Evolutionary conservation across 208 protist genomes (phyloP), one percentile per base, ranked within the genome.

Genomic region (Leishmania gerbilli): DNA sequence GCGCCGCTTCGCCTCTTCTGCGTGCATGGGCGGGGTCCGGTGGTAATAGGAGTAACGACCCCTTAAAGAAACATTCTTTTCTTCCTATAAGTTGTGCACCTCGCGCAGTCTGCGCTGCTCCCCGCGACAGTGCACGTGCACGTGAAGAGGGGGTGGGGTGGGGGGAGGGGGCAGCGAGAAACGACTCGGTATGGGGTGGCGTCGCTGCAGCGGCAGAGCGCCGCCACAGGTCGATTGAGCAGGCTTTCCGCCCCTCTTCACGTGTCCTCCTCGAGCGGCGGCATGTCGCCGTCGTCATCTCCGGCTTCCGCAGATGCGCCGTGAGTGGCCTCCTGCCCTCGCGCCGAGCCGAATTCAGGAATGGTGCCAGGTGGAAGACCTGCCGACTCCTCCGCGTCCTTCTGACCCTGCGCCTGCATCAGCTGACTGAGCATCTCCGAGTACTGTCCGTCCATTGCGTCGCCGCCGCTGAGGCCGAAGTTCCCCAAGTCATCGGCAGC

Each of bases 281-380:
- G 89, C 87, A 92, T 87, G 49, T 92, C 89, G 31, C 87, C 87
- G 56, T 90, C 84, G 31, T 89, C 87, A 34, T 75, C 86, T 21
- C 75, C 86, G 40, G 67, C 79, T 2, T 53, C 74, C 4, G 67
- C 47, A 3, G 71, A 60, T 45, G 77, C 21, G 40, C 24, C 49
- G 7, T 55, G n/a, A 51, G 65, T 62, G n/a, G 19, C 67, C 6
- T 34, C 72, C 62, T 86, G 85, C 13, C 79, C 82, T 17, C 34
- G 40, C 7, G 84, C 84, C 7, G 84, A 86, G 62, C 87, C 84
- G 45, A 88, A 88, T 9, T 27, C 68, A 7, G 86, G 86, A 64
- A 84, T 77, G 62, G 60, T 65, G 65, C 74, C 77, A 13, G 53
- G n/a, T 34, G 81, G 69, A 37, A 85, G 64, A 15, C 74, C 87